Percentiles rank a stretch among this genome's conserved stretches.
These are phyloP conservation scores for Beauveria bassiana DNA, from an alignment of 2,329 filamentous ascomycete species.

Conservation along the genomic window DNA sequence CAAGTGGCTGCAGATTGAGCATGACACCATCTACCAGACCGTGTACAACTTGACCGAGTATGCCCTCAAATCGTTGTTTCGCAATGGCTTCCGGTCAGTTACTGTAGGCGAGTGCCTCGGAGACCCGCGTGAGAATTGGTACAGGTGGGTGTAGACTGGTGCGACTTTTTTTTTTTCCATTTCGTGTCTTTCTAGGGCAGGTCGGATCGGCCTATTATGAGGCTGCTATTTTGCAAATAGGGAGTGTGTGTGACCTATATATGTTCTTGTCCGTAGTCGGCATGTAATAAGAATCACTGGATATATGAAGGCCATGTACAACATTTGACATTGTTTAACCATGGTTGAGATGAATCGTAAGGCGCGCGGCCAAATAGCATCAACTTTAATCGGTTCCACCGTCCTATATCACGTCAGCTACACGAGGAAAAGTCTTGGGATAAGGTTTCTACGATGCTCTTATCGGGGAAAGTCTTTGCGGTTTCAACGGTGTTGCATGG, in stretches of 20 bases:
- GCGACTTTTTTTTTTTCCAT: not conserved
- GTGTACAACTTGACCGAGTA: slow-evolving; percentile 35
- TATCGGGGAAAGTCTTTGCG: not conserved
- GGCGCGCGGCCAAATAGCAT: no score
- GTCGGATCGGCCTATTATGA: not conserved
- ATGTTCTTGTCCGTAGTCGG: not conserved
- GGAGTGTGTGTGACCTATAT: not conserved
- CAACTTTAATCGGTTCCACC: not conserved
- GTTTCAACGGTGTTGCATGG: not conserved
- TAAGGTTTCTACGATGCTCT: no score
- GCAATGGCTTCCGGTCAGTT: slow-evolving; percentile 36
- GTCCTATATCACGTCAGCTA: no score
- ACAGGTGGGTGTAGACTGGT: slow-evolving; percentile 21
- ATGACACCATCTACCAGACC: slow-evolving; percentile 40
- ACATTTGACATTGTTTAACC: no score
- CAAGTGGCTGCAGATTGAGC: slow-evolving; percentile 45
- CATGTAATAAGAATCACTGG: not conserved
- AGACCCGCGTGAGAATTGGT: slow-evolving; percentile 37
- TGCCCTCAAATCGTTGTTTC: slow-evolving; percentile 32
- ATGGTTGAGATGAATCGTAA: no score
- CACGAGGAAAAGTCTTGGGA: no score
- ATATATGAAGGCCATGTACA: not conserved
- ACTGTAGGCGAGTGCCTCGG: slow-evolving; percentile 45
- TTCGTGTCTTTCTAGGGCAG: not conserved
- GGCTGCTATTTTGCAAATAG: not conserved